Evolutionary conservation across 2,329 filamentous ascomycete species (phyloP).

Genomic region (Biscogniauxia marginata): DNA sequence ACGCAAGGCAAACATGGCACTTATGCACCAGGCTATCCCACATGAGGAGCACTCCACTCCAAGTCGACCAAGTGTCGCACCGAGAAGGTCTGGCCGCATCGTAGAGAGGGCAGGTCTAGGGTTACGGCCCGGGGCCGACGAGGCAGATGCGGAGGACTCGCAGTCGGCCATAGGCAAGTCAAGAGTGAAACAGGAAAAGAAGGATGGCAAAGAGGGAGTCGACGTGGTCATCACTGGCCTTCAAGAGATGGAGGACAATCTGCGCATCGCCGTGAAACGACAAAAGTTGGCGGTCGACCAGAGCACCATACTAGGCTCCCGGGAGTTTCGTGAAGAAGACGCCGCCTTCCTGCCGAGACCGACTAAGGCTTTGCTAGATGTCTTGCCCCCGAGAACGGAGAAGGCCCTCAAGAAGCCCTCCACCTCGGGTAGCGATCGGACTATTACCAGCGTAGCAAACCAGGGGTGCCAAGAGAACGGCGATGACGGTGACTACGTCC

Average conservation of each 20-base stretch:
- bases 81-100: conserved; percentile 25
- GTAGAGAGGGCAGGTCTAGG: conserved; percentile 11
- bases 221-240: conserved; percentile 44
- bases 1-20: conserved; percentile 33
- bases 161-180: background rate
- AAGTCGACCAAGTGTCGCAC: background rate
- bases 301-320: conserved; percentile 16
- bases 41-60: conserved; percentile 1
- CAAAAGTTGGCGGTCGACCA: conserved; percentile 48
- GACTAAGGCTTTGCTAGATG: conserved; percentile 8
- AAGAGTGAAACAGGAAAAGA: conserved; percentile 6
- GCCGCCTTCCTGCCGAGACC: conserved; percentile 32
- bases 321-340: conserved; percentile 32
- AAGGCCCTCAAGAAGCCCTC: background rate
- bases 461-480: conserved; percentile 4
- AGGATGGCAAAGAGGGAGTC: conserved; percentile 30
- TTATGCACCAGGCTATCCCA: conserved; percentile 9
- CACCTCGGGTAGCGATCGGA: background rate
- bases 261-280: conserved; percentile 42
- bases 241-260: conserved; percentile 47
- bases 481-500: conserved; percentile 8
- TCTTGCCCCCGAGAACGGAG: conserved; percentile 4
- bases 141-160: background rate
- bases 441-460: background rate
- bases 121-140: background rate